Conservation (phyloP, 352 stramenopile species). For the Blastocystis sp. region DNA sequence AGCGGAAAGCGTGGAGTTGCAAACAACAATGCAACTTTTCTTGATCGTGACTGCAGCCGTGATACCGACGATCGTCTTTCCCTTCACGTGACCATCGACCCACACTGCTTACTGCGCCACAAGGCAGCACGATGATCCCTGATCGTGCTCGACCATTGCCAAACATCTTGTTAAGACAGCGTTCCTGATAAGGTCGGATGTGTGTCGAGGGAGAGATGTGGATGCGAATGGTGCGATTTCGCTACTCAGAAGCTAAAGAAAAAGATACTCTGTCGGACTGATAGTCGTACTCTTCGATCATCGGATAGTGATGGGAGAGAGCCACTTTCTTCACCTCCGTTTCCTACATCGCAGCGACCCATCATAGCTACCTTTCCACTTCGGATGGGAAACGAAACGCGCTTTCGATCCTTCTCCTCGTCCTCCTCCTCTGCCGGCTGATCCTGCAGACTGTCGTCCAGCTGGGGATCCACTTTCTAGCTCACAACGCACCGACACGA, state of each 20-base stretch:
- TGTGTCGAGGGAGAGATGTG: conserved; percentile 79
- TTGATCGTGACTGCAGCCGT: conserved; percentile 92
- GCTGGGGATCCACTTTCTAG: conserved; percentile 7
- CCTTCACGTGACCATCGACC: conserved; percentile 71
- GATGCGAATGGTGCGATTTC: conserved; percentile 74
- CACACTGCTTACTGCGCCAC: conserved; percentile 77
- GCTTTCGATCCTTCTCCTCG: neutral
- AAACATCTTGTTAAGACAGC: conserved; percentile 98
- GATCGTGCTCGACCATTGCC: conserved; percentile 93
- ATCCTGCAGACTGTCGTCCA: neutral
- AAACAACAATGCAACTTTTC: conserved; percentile 92
- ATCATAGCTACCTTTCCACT: neutral
- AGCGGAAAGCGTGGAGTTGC: conserved; percentile 88
- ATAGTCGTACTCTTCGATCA: conserved; percentile 99
- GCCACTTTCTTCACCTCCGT: conserved; percentile 87
- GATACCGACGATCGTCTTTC: conserved; percentile 86
- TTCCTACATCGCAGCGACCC: conserved; percentile 73
- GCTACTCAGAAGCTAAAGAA: neutral
- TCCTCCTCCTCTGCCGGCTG: neutral
- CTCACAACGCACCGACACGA: neutral
- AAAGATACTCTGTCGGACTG: conserved; percentile 70
- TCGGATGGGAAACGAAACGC: conserved; percentile 33
- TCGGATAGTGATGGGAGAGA: conserved; percentile 89
- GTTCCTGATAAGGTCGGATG: conserved; percentile 96
- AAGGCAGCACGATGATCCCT: conserved; percentile 98